phyloP scores from a whole-genome alignment of 176 grass and related monocot species.

The Eleusine indica region DNA sequence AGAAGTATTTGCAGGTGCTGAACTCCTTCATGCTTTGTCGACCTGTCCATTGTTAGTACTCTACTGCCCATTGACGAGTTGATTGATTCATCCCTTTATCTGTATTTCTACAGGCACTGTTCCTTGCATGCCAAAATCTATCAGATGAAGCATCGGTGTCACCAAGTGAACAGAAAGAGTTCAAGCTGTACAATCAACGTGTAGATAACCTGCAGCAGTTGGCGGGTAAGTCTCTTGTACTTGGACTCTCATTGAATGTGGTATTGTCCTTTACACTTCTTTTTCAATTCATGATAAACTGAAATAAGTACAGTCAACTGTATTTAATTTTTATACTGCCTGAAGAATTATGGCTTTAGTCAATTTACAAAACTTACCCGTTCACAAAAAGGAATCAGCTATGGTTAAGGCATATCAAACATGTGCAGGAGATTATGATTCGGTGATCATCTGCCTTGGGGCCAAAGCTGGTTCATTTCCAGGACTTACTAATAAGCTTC shows the following conservation, averaged over 20 bases:
- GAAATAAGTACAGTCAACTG: neutral
- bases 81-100: neutral
- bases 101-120: conserved; percentile 65
- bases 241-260: no score
- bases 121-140: conserved; percentile 73
- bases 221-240: conserved; percentile 49
- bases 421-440: conserved; percentile 85
- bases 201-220: conserved; percentile 61
- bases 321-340: neutral
- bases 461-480: conserved; percentile 66
- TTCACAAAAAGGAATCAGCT: neutral
- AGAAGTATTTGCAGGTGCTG: conserved; percentile 80
- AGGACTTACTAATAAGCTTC: conserved; percentile 82
- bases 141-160: conserved; percentile 47
- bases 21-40: conserved; percentile 12
- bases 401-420: neutral
- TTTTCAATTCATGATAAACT: conserved; percentile 20
- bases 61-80: neutral
- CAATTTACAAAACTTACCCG: neutral
- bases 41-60: neutral
- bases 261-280: neutral
- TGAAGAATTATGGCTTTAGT: neutral
- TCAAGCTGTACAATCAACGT: conserved; percentile 62
- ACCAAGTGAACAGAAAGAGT: conserved; percentile 36
- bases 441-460: conserved; percentile 86